phyloP scores from a whole-genome alignment of 768 basidiomycete genomes.

The Chalciporus pseudorubinellus region DNA sequence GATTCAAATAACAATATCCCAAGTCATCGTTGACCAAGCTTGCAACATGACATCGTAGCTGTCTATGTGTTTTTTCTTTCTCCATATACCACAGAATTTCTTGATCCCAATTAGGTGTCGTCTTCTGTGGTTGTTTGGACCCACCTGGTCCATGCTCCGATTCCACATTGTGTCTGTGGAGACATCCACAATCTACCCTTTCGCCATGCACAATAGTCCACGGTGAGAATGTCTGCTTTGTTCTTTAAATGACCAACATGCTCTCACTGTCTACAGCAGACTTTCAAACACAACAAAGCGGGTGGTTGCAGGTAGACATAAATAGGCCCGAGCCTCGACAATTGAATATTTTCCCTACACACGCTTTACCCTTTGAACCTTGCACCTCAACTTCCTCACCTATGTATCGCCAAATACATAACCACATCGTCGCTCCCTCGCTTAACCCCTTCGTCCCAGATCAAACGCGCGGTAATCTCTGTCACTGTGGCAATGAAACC shows the following conservation, averaged over 20 bases:
- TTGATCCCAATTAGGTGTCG: background rate
- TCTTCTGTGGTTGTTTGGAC: background rate
- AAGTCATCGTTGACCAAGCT: too few relatives aligned
- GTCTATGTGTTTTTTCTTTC: background rate
- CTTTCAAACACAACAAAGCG: constrained; percentile 6
- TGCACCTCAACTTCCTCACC: background rate
- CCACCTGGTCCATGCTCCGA: constrained; percentile 4
- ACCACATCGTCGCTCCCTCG: constrained; percentile 1
- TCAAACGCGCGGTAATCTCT: constrained; percentile 7
- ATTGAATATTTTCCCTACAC: background rate
- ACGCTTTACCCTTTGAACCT: background rate
- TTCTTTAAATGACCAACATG: constrained; percentile 1
- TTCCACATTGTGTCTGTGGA: background rate
- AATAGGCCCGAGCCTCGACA: background rate
- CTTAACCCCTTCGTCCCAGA: constrained; percentile 13
- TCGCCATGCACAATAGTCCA: background rate
- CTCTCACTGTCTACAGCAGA: constrained; percentile 5
- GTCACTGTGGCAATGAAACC: constrained; percentile 27
- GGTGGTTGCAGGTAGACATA: constrained; percentile 8
- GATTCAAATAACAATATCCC: too few relatives aligned
- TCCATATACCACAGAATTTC: background rate
- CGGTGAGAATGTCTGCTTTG: constrained; percentile 6
- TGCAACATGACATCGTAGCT: background rate
- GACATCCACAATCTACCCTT: background rate
- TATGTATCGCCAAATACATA: background rate